Conservation (phyloP, 768 basidiomycete genomes). For the Pilatotrama ljubarskyi region DNA sequence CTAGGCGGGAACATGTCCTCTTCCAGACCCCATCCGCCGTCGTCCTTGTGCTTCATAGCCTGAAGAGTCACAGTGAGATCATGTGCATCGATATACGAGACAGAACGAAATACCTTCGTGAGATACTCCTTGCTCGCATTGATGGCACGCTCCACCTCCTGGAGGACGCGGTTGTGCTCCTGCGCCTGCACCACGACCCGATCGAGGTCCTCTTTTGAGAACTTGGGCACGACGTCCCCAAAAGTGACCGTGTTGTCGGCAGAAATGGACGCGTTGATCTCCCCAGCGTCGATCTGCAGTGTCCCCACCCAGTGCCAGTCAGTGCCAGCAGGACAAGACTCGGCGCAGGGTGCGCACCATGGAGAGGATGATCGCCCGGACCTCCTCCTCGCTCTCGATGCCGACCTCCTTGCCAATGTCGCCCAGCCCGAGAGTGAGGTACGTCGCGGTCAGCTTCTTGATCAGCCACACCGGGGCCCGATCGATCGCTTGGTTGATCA, state of each 20-base stretch:
- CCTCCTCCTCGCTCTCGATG: constrained; percentile 53
- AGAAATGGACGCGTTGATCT: constrained; percentile 70
- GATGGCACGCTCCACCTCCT: constrained; percentile 53
- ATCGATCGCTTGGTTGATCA: constrained; percentile 64
- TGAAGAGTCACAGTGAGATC: not conserved
- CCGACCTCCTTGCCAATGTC: constrained; percentile 66
- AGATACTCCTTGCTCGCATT: constrained; percentile 72
- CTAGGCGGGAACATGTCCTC: constrained; percentile 26
- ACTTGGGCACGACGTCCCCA: constrained; percentile 54
- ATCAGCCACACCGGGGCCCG: constrained; percentile 78
- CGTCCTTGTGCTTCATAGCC: constrained; percentile 33
- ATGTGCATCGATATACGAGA: too few species aligned
- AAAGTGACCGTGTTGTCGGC: constrained; percentile 74
- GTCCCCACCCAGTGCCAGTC: not conserved
- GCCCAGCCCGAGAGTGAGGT: constrained; percentile 70
- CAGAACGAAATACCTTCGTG: constrained; percentile 53
- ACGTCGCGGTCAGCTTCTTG: constrained; percentile 79
- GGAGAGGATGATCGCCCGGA: constrained; percentile 59
- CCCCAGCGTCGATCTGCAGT: constrained; percentile 66
- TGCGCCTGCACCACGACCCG: constrained; percentile 55
- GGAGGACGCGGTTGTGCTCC: constrained; percentile 50
- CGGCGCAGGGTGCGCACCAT: constrained; percentile 53
- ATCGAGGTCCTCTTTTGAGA: constrained; percentile 64
- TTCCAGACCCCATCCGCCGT: constrained; percentile 25
- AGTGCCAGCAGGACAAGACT: not conserved